Evolutionary conservation across 2,329 filamentous ascomycete species (phyloP), one percentile per base, ranked within the genome.

Genomic region (Sclerotinia trifoliorum): DNA sequence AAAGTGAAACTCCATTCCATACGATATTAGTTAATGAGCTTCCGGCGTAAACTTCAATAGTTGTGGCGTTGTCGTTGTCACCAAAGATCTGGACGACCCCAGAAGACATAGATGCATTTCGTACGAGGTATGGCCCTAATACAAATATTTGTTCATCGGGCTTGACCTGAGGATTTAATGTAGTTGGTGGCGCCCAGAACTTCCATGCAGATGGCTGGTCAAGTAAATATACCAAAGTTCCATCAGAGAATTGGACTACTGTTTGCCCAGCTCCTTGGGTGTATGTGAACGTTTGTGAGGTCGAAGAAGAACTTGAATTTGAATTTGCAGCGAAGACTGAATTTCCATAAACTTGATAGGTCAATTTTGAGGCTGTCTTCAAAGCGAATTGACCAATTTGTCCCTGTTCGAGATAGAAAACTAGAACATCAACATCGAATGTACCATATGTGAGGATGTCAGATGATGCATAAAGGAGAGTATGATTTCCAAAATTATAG

Each of bases 191-290:
- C 2, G 84, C 84, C 78, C 83, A 87, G 74, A 87, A 85, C 7
- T 81, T 83, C 81, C 83, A 87, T 1, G 84, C 85, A 0, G 84
- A 81, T 15, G 80, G 75, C 29, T 82, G 80, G 55, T 87, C 84
- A 5, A 87, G 78, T 6, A 88, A 78, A 67, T 85, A 85, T 5
- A 83, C 77, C 0, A 85, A 69, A 3, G 83, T 78, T 0, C 81
- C 81, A 62, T 84, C 82, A 65, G 86, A 83, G 15, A 68, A 68
- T 51, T 81, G 77, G 2, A 87, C 73, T 0, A 80, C 79, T 0
- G 82, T 84, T 3, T 79, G 71, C 0, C 84, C 83, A 8, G 80
- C 71, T 3, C 74, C 77, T 75, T 86, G 84, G 0, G 77, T 82
- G 68, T 84, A 86, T 0, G 75, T 80, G 66, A 84, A 82, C 35